These are phyloP conservation scores for Penicillium egyptiacum DNA, from an alignment of 495 filamentous ascomycete genomes.

Conservation along the genomic window DNA sequence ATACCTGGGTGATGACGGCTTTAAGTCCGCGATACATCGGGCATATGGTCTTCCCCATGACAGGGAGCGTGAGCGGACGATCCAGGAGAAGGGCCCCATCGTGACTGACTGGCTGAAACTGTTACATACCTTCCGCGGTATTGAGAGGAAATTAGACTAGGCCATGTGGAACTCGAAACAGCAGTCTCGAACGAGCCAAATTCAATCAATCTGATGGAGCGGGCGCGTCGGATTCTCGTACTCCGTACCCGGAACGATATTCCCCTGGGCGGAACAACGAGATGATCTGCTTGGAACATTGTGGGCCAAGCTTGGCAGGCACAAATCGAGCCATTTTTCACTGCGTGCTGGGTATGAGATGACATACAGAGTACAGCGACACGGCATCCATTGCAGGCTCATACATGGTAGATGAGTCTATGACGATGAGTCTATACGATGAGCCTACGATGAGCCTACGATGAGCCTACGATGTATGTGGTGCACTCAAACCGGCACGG, in stretches of 20 bases:
- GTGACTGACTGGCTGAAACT: background rate
- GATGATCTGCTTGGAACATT: background rate
- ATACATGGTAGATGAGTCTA: background rate
- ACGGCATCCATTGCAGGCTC: background rate
- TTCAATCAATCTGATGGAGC: constrained; percentile 22
- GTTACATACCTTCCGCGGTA: background rate
- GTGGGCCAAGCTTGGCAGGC: constrained; percentile 1
- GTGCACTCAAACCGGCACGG: background rate
- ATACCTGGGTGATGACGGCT: background rate
- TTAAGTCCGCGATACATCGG: background rate
- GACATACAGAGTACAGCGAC: background rate
- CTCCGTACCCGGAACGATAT: background rate
- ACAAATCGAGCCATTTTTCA: background rate
- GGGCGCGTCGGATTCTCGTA: background rate
- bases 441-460: too few relatives aligned
- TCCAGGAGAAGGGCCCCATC: constrained; percentile 6
- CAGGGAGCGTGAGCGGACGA: background rate
- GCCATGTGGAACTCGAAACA: constrained; percentile 17
- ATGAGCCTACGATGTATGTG: background rate
- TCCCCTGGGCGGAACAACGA: background rate
- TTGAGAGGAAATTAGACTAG: constrained; percentile 17
- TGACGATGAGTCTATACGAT: background rate
- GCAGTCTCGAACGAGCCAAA: constrained; percentile 24
- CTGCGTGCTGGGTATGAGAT: background rate
- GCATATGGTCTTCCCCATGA: background rate